Percentiles rank a stretch among this genome's conserved stretches.
Evolutionary conservation across 768 basidiomycete species (phyloP).

Genomic region (Mycena sanguinolenta): DNA sequence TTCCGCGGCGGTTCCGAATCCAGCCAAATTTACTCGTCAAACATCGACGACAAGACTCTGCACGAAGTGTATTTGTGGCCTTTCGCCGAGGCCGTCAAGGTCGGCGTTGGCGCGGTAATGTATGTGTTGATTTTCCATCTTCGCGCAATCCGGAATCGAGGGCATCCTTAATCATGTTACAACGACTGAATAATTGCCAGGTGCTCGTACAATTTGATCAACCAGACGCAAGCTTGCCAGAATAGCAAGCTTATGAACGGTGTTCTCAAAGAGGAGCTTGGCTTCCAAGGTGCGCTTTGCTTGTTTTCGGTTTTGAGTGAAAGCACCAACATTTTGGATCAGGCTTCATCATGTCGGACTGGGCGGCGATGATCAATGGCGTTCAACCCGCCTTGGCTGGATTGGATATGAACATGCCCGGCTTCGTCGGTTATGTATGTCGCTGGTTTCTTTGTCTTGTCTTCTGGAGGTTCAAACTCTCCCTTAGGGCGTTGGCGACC

Average conservation of each 20-base stretch:
- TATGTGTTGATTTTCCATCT: constrained; percentile 4
- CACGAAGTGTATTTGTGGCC: constrained; percentile 48
- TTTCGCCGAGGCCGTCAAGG: constrained; percentile 46
- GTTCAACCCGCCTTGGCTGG: constrained; percentile 37
- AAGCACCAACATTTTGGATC: not conserved
- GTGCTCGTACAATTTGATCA: too few species aligned
- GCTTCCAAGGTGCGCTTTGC: too few species aligned
- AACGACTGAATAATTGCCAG: too few species aligned
- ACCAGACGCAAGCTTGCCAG: too few species aligned
- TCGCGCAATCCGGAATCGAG: too few species aligned
- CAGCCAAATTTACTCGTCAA: constrained; percentile 42
- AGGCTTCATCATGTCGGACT: constrained; percentile 37
- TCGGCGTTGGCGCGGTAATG: constrained; percentile 51
- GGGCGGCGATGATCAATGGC: constrained; percentile 15
- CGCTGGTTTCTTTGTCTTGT: not conserved
- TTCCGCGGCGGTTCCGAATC: constrained; percentile 34
- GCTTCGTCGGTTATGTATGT: constrained; percentile 53
- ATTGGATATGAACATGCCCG: constrained; percentile 34
- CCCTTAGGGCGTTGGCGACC: constrained; percentile 9
- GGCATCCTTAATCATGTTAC: too few species aligned
- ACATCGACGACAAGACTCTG: constrained; percentile 58
- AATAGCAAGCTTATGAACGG: too few species aligned
- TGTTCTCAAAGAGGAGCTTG: too few species aligned
- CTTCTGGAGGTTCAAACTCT: not conserved
- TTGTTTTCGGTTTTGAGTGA: too few species aligned